Percentiles rank a stretch among this genome's conserved stretches.
Evolutionary conservation across 805 yeast species (phyloP).

Genomic region (Myxozyma mucilagina): DNA sequence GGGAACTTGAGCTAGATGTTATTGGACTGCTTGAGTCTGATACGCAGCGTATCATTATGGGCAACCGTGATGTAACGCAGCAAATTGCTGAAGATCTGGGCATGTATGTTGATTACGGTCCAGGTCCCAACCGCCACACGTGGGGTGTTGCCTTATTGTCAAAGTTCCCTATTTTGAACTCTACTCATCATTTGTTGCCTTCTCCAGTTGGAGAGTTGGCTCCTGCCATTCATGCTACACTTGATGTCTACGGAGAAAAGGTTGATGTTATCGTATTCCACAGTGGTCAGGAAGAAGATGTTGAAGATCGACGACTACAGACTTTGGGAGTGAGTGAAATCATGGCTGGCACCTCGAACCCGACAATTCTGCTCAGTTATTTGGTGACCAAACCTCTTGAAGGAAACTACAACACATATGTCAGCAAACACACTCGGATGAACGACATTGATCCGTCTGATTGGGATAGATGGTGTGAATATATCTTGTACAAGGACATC

Average conservation of each 20-base stretch:
- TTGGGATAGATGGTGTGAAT: conserved; percentile 99
- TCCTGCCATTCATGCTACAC: conserved; percentile 95
- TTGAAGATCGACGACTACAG: conserved; percentile 87
- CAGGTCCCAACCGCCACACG: conserved; percentile 96
- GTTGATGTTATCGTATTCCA: conserved; percentile 97
- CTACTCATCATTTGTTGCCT: conserved; percentile 89
- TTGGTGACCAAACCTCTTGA: conserved; percentile 82
- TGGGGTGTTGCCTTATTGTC: conserved; percentile 96
- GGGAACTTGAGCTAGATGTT: conserved; percentile 86
- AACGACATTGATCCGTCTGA: conserved; percentile 90
- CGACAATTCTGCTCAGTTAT: conserved; percentile 84
- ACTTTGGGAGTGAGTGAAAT: conserved; percentile 70
- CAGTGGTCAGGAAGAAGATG: conserved; percentile 97
- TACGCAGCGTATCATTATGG: conserved; percentile 91
- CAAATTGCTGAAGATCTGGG: conserved; percentile 87
- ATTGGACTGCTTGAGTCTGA: conserved; percentile 85
- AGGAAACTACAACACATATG: conserved; percentile 92
- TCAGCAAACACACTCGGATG: conserved; percentile 80
- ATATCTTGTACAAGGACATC: conserved; percentile 82
- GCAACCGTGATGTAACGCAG: conserved; percentile 92
- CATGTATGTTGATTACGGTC: conserved; percentile 95
- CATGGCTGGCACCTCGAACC: conserved; percentile 77
- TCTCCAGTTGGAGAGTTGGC: conserved; percentile 98
- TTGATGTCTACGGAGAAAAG: conserved; percentile 81
- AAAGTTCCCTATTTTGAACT: conserved; percentile 87